Base-by-base conservation (phyloP, 805 yeast genomes). In the Kodamaea sagamina region DNA sequence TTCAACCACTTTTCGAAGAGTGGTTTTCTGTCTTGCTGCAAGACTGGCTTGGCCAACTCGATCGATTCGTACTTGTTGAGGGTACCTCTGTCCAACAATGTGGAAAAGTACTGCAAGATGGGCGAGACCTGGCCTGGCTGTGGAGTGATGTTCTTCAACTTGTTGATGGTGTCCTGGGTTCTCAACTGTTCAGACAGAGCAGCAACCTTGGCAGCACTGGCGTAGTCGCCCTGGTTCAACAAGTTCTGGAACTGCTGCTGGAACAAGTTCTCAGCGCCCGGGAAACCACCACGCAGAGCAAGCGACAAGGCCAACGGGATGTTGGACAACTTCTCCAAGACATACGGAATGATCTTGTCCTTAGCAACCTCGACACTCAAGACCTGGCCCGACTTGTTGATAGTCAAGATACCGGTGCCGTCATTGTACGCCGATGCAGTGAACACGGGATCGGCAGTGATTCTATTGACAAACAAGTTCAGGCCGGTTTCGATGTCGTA, bases 91-190 rank as follows among this genome's bases (percentile, higher is more conserved):
- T 93, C 99, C 51, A 93, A 78, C 54, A 93, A 73, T 46, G 90
- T 89, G 25, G 93, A 85, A 63, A 93, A 88, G 66, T 93, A 93
- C 63, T 90, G 92, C 61, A 93, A 73, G 53, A 93, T 84, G 42
- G 99, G 99, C 38, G 97, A 88, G 32, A 90, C 86, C 58, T 88
- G 89, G 32, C 99, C 98, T 34, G 96, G 96, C 49, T 88, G 84
- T 6, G 96, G 86, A 52, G 90, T 95, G 46, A 92, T 75, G 59
- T 82, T 81, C 71, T 92, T 93, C 71, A 93, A 81, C 67, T 89
- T 88, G 68, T 89, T 84, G 62, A 93, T 90, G 17, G 98, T 93
- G 50, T 87, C 95, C 46, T 88, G 95, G 36, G 96, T 90, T 73
- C 99, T 83, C 67, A 93, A 75, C 58, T 88, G 89, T 43, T 88